These are phyloP conservation scores for Fraxinus pennsylvanica DNA, from an alignment of 257 asterid genomes.

Conservation along the genomic window DNA sequence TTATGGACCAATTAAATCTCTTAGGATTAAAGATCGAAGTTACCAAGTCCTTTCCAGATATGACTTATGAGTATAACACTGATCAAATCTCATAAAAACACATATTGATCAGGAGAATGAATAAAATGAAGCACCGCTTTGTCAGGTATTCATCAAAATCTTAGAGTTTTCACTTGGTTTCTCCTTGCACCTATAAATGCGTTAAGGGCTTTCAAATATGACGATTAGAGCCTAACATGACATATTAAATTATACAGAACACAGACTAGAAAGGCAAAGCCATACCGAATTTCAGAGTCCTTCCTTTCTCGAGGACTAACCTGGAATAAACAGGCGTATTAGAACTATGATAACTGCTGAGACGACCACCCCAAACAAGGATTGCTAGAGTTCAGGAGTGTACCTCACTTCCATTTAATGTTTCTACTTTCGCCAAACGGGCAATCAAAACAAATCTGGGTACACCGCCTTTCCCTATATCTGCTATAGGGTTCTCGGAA, in stretches of 20 bases:
- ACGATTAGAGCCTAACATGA: neutral
- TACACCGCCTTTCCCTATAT: constrained; percentile 70
- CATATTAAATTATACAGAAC: neutral
- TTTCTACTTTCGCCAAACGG: constrained; percentile 66
- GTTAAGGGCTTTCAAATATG: neutral
- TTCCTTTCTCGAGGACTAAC: constrained; percentile 82
- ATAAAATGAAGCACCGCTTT: neutral
- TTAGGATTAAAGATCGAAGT: neutral
- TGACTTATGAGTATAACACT: neutral
- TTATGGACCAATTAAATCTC: neutral
- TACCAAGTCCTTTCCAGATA: neutral
- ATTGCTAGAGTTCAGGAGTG: constrained; percentile 11
- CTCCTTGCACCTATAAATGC: neutral
- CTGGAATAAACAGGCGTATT: constrained; percentile 43
- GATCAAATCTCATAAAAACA: neutral
- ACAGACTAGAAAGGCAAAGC: constrained; percentile 26
- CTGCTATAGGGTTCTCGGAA: constrained; percentile 84
- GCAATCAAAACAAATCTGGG: constrained; percentile 86
- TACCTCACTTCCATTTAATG: constrained; percentile 93
- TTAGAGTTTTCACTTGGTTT: neutral
- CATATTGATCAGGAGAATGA: neutral
- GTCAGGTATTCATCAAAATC: neutral
- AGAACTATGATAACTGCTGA: constrained; percentile 29
- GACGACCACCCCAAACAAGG: neutral
- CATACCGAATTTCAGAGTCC: constrained; percentile 95